Evolutionary conservation across 805 yeast species (phyloP).

Genomic region (Kluyveromyces wickerhamii): DNA sequence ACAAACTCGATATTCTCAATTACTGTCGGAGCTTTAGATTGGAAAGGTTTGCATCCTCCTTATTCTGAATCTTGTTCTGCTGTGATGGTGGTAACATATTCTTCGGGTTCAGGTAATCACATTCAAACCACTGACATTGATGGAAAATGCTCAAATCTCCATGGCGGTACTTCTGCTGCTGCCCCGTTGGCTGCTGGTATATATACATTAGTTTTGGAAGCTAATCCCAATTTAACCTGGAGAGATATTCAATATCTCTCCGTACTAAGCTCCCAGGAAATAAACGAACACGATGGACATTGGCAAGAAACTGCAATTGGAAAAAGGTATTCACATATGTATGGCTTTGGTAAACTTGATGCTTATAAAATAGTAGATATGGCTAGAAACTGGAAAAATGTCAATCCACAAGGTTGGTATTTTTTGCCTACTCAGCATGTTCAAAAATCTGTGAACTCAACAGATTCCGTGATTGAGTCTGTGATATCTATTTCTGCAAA

Average conservation of each 20-base stretch:
- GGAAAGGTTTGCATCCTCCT: conserved; percentile 75
- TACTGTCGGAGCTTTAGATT: conserved; percentile 90
- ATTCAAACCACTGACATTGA: conserved; percentile 83
- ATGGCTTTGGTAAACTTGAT: conserved; percentile 90
- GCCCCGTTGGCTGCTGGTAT: conserved; percentile 99
- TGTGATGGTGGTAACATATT: conserved; percentile 85
- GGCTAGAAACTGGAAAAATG: conserved; percentile 71
- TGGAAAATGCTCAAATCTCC: conserved; percentile 58
- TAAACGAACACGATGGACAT: conserved; percentile 56
- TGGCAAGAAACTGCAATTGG: conserved; percentile 70
- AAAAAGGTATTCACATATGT: conserved; percentile 69
- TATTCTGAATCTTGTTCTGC: conserved; percentile 94
- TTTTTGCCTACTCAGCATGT: conserved; percentile 40
- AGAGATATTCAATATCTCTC: conserved; percentile 86
- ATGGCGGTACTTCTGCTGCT: conserved; percentile 98
- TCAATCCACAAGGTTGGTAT: conserved; percentile 88
- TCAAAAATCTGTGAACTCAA: conserved; percentile 17
- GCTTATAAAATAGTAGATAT: conserved; percentile 63
- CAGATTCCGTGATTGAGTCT: conserved; percentile 27
- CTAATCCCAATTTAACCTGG: conserved; percentile 88
- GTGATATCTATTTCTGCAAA: conserved; percentile 39
- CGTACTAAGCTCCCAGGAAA: conserved; percentile 59
- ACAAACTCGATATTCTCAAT: conserved; percentile 92
- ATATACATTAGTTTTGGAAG: conserved; percentile 71
- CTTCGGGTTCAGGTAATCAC: conserved; percentile 83